These are phyloP conservation scores for Starmerella bacillaris DNA, from an alignment of 805 yeast genomes.

Conservation along the genomic window DNA sequence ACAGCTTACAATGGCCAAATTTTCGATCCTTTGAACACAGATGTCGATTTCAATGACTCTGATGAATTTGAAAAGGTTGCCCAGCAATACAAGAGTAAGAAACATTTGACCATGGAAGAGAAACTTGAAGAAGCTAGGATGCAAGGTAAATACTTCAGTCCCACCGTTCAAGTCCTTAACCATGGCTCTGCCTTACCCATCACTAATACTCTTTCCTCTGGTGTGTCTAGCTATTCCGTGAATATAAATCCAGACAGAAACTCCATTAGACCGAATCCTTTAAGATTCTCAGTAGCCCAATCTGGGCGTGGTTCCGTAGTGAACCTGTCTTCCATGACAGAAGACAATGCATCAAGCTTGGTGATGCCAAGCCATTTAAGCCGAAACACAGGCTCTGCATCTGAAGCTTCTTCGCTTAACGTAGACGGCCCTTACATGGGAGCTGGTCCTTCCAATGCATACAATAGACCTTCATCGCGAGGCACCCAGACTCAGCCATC, in stretches of 20 bases:
- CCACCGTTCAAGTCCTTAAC: conserved; percentile 56
- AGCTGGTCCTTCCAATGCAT: background rate
- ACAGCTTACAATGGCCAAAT: conserved; percentile 17
- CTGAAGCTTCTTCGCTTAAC: background rate
- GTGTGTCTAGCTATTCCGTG: conserved; percentile 4
- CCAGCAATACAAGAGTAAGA: conserved; percentile 9
- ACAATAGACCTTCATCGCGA: background rate
- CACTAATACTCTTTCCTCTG: too few species aligned
- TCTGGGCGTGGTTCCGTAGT: background rate
- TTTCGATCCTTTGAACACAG: conserved; percentile 13
- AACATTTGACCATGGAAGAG: conserved; percentile 8
- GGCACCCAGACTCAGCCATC: background rate
- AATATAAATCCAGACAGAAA: conserved; percentile 10
- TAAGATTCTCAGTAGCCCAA: conserved; percentile 5
- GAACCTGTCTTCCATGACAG: background rate
- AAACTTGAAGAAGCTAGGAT: conserved; percentile 10
- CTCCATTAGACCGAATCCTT: conserved; percentile 3
- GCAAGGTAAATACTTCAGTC: conserved; percentile 41
- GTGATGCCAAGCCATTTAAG: background rate
- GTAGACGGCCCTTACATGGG: background rate
- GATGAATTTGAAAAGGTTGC: conserved; percentile 7
- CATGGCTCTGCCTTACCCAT: conserved; percentile 20
- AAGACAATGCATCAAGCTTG: background rate
- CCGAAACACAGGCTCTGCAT: background rate
- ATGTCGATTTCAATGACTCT: conserved; percentile 5